Base-by-base conservation (phyloP, 331 rosid species). In the Arachis monticola region DNA sequence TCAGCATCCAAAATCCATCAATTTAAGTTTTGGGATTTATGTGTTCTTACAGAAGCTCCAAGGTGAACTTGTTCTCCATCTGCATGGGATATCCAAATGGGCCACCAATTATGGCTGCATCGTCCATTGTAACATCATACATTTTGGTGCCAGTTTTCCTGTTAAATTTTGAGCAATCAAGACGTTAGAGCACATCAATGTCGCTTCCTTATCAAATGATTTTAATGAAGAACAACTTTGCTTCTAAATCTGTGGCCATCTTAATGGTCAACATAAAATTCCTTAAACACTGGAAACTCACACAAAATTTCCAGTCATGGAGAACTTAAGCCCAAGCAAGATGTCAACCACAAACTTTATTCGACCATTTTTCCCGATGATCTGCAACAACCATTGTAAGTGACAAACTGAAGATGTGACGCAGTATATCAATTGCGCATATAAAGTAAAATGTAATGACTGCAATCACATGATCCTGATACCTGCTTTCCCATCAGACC, bases 401-500 rank as follows among this genome's bases (percentile, higher is more conserved):
- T 30, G 30, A 46, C 45, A 71, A 67, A 73, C 53, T 59, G 58
- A 30, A 66, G 56, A 47, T 22, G 5, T 32, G 61, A 85, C 35
- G 69, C 13, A 61, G 52, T 40, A 30, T 35, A 8, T 3, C 40
- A 4, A 35, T 35, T 35, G 53, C 31, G 68, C 5, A 42, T 8
- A 59, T 72, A 45, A 22, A 60, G 67, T 75, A 60, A 70, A 70
- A 42, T 10, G 59, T 22, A 10, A 48, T 53, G 59, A 13, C 59
- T n/a, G 59, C 40, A 53, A 53, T 53, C 8, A 56, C 73, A 59
- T 70, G 58, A 67, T 8, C 51, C 46, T 41, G 9, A 67, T 82
- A 85, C 97, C 93, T 94, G 97, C 76, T 76, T 84, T 9, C 99
- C 99, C 96, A 87, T 92, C 57, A 92, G 91, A 40, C 99, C 97